Conservation (phyloP, 2,329 filamentous ascomycete genomes). For the Diaporthe sp. region DNA sequence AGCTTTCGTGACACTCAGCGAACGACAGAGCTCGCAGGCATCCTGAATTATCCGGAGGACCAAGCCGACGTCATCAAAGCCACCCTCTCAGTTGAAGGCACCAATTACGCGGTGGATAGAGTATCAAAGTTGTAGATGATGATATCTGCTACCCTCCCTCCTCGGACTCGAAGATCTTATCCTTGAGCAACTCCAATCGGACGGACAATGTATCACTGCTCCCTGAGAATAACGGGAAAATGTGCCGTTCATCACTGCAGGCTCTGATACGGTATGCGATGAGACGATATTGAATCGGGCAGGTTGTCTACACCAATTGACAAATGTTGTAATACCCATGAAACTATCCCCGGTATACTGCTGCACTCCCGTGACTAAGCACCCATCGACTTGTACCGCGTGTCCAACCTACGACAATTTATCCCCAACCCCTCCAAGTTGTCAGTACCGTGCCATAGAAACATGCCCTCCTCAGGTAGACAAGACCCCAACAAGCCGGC, state of each 20-base stretch:
- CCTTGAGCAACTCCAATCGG: background rate
- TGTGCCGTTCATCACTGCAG: background rate
- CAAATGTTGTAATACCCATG: conserved; percentile 6
- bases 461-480: conserved; percentile 18
- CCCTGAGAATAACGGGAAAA: background rate
- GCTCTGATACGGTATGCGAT: background rate
- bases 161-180: background rate
- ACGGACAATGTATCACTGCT: background rate
- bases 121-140: conserved; percentile 1
- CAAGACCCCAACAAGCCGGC: conserved; percentile 32
- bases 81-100: background rate
- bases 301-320: background rate
- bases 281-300: background rate
- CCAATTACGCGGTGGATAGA: background rate
- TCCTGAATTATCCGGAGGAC: background rate
- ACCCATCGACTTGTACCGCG: background rate
- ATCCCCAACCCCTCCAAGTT: background rate
- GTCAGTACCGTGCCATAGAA: conserved; percentile 6
- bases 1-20: background rate
- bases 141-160: conserved; percentile 11
- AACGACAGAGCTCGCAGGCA: background rate
- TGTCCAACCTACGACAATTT: background rate
- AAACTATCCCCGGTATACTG: background rate
- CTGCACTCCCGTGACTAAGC: conserved; percentile 31
- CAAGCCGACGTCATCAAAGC: background rate